A percentile compares a stretch with the other conserved stretches of the same genome.
phyloP scores from a whole-genome alignment of 257 asterid species.

The Avicennia marina region DNA sequence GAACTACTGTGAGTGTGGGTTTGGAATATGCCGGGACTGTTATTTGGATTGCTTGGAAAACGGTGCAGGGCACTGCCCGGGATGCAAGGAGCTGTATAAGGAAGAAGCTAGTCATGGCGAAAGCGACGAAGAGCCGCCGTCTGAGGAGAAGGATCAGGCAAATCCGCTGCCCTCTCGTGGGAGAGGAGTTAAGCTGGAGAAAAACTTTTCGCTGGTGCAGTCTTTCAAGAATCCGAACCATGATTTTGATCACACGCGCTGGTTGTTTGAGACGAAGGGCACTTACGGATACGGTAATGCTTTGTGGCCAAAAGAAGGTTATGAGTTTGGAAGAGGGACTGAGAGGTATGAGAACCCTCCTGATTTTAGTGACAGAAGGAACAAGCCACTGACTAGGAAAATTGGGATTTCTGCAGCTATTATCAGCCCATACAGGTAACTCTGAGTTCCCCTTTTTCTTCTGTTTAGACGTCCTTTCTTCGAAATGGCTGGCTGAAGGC shows the following conservation, averaged over 20 bases:
- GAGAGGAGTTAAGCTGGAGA: constrained; percentile 48
- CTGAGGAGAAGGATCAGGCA: constrained; percentile 65
- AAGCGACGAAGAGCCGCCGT: constrained; percentile 35
- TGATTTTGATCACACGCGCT: constrained; percentile 73
- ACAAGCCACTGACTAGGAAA: constrained; percentile 81
- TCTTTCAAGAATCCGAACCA: constrained; percentile 83
- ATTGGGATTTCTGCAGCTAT: constrained; percentile 79
- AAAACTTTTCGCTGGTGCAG: constrained; percentile 77
- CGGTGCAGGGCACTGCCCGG: constrained; percentile 65
- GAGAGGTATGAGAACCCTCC: constrained; percentile 64
- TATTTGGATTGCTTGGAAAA: constrained; percentile 50
- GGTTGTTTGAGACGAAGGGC: constrained; percentile 95
- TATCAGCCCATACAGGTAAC: constrained; percentile 83
- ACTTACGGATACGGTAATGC: constrained; percentile 98
- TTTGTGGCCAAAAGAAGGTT: constrained; percentile 79
- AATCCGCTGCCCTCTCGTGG: constrained; percentile 62
- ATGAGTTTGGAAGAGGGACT: constrained; percentile 46
- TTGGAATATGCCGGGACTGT: constrained; percentile 66
- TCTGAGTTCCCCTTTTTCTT: too few species aligned
- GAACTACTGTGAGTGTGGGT: constrained; percentile 77
- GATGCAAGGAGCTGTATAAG: constrained; percentile 73
- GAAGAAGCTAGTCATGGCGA: constrained; percentile 44
- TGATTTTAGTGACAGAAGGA: constrained; percentile 69
- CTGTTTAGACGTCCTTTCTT: too few species aligned
- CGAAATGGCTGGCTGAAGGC: too few species aligned